Percentiles rank a stretch among this genome's conserved stretches.
phyloP scores from a whole-genome alignment of 306 rosid species.

The Ammopiptanthus mongolicus region DNA sequence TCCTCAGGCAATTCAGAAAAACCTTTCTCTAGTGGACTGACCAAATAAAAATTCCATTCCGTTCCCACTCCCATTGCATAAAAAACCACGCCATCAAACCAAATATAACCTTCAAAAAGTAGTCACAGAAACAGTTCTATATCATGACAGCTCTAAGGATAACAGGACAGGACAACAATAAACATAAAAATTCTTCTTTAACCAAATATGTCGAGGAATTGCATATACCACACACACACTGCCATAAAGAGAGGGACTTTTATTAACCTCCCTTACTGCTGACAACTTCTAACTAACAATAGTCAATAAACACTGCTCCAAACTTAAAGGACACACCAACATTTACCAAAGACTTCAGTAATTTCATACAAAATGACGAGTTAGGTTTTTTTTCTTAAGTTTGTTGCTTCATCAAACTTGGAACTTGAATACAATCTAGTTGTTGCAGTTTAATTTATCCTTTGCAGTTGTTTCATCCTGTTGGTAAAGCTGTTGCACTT shows the following conservation, averaged over 20 bases:
- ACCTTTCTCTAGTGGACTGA: too few relatives aligned
- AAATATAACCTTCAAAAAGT: neutral
- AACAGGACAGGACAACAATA: neutral
- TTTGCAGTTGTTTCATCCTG: too few relatives aligned
- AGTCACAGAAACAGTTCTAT: neutral
- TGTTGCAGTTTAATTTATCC: too few relatives aligned
- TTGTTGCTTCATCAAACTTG: too few relatives aligned
- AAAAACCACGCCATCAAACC: too few relatives aligned
- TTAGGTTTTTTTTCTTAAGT: too few relatives aligned
- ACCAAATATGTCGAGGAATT: too few relatives aligned
- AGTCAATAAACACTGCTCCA: neutral
- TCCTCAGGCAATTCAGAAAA: too few relatives aligned
- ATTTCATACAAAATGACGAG: neutral
- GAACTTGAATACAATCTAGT: too few relatives aligned
- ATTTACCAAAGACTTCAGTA: neutral
- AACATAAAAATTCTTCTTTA: neutral
- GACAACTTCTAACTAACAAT: neutral
- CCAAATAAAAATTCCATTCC: too few relatives aligned
- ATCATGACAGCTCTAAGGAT: neutral
- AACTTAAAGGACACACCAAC: neutral
- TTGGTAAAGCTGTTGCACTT: too few relatives aligned
- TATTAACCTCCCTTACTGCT: neutral
- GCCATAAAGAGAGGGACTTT: neutral
- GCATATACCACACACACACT: neutral
- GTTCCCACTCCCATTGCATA: too few relatives aligned